These are phyloP conservation scores for Neophaeococcomyces mojaviensis DNA, from an alignment of 2,329 filamentous ascomycete genomes.

Conservation along the genomic window DNA sequence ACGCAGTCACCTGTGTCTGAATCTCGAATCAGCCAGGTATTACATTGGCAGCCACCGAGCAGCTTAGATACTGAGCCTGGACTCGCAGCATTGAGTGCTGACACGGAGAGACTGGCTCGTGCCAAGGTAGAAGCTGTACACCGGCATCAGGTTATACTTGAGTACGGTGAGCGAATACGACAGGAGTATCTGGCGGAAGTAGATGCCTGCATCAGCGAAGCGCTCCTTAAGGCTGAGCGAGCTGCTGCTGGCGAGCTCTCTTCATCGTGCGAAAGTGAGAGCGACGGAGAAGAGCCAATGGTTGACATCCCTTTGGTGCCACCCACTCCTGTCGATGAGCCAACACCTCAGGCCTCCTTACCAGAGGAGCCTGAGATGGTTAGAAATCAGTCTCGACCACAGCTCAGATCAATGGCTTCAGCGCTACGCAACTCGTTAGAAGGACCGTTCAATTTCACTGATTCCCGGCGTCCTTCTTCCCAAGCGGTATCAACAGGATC, in stretches of 20 bases:
- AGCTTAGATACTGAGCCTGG: conserved; percentile 89
- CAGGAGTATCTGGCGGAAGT: conserved; percentile 89
- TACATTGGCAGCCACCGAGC: conserved; percentile 94
- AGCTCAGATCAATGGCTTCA: conserved; percentile 44
- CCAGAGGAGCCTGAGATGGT: conserved; percentile 15
- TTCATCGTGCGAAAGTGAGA: conserved; percentile 45
- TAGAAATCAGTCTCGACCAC: conserved; percentile 15
- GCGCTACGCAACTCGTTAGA: conserved; percentile 50
- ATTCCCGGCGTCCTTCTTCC: conserved; percentile 50
- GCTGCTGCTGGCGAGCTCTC: conserved; percentile 77
- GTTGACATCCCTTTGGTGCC: conserved; percentile 1
- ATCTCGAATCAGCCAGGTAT: conserved; percentile 83
- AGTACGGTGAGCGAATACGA: conserved; percentile 92
- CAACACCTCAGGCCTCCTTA: conserved; percentile 5
- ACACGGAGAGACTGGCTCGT: conserved; percentile 77
- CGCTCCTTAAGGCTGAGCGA: conserved; percentile 77
- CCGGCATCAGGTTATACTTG: conserved; percentile 83
- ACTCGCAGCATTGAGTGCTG: conserved; percentile 74
- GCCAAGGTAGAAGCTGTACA: conserved; percentile 90
- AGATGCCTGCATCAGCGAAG: conserved; percentile 90
- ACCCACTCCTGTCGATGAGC: conserved; percentile 15
- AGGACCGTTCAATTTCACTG: conserved; percentile 33
- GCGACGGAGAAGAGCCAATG: conserved; percentile 1
- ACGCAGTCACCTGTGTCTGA: conserved; percentile 96
- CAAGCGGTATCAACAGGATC: conserved; percentile 71